phyloP scores from a whole-genome alignment of 2,329 filamentous ascomycete species.

The Aspergillus novofumigatus region DNA sequence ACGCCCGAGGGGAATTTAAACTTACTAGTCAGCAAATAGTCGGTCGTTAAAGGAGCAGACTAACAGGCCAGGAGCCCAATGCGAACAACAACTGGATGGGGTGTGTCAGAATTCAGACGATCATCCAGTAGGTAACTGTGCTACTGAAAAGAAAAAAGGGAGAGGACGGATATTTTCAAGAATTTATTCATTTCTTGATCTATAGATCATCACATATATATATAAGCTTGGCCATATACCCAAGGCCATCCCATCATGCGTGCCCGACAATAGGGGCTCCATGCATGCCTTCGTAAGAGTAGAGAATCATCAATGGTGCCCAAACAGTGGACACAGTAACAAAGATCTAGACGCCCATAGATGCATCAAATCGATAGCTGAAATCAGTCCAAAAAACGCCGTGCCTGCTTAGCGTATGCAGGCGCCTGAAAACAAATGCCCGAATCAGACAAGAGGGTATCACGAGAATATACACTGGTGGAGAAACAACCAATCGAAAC shows the following conservation, averaged over 20 bases:
- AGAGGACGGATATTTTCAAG: neutral
- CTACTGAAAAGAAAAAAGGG: neutral
- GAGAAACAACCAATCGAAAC: constrained; percentile 3
- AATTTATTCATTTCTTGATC: neutral
- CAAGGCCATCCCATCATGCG: neutral
- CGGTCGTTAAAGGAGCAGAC: no score
- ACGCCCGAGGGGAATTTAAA: no score
- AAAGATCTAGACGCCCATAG: constrained; percentile 6
- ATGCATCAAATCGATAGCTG: constrained; percentile 5
- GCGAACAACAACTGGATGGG: no score
- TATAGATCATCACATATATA: neutral
- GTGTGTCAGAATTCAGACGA: neutral
- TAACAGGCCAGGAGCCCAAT: no score
- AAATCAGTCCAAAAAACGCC: constrained; percentile 1
- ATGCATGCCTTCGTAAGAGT: constrained; percentile 6
- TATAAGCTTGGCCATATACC: neutral
- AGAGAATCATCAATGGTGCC: constrained; percentile 10
- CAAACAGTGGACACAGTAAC: constrained; percentile 11
- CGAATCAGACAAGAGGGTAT: neutral
- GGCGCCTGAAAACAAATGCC: neutral
- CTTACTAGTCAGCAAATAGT: no score
- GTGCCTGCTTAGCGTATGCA: neutral
- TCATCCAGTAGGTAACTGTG: neutral
- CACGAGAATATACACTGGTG: neutral
- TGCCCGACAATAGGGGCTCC: constrained; percentile 8